Conservation (phyloP, 768 basidiomycete species). For the Lanmaoa pseudosensibilis region DNA sequence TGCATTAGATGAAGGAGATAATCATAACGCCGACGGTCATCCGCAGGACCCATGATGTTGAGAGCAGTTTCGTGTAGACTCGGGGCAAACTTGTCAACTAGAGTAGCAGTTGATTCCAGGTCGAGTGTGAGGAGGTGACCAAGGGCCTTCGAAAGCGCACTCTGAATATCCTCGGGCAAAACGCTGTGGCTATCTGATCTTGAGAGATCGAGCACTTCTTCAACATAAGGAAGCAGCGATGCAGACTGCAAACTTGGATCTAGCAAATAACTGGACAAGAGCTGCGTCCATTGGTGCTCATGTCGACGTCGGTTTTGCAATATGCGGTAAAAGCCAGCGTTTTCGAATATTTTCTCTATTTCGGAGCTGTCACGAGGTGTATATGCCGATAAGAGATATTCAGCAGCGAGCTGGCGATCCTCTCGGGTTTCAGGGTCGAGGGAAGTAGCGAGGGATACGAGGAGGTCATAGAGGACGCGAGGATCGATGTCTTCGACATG, state of each 20-base stretch:
- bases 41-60: constrained; percentile 42
- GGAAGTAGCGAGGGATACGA: constrained; percentile 77
- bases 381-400: constrained; percentile 90
- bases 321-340: constrained; percentile 89
- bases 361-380: constrained; percentile 76
- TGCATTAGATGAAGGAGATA: constrained; percentile 76
- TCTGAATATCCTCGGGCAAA: constrained; percentile 56
- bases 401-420: constrained; percentile 92
- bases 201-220: constrained; percentile 57
- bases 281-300: constrained; percentile 71
- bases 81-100: constrained; percentile 72
- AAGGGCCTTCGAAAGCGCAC: constrained; percentile 57
- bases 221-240: constrained; percentile 66
- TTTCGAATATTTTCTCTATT: constrained; percentile 67
- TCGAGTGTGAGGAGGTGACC: constrained; percentile 62
- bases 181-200: constrained; percentile 46
- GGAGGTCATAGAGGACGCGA: constrained; percentile 68
- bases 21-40: constrained; percentile 57
- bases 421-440: constrained; percentile 77
- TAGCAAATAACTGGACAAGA: constrained; percentile 71
- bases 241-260: constrained; percentile 62
- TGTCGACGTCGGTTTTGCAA: constrained; percentile 77
- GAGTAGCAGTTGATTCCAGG: constrained; percentile 63
- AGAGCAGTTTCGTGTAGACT: constrained; percentile 66
- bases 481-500: constrained; percentile 46